These are phyloP conservation scores for Fraxinus dipetala DNA, from an alignment of 305 asterid species.

Conservation along the genomic window DNA sequence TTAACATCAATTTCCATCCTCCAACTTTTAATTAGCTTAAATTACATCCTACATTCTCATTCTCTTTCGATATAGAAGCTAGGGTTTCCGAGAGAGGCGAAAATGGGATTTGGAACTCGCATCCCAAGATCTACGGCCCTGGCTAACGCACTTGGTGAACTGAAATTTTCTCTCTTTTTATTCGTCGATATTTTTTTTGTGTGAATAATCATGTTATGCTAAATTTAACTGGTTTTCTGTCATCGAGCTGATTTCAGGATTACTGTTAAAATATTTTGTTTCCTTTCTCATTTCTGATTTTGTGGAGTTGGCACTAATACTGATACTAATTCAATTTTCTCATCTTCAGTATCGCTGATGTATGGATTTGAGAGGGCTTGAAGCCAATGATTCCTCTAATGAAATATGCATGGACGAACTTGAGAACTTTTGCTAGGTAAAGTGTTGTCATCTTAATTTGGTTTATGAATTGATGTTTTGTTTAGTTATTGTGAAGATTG, in stretches of 20 bases:
- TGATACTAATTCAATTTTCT: background rate
- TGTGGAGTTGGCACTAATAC: background rate
- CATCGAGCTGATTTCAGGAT: background rate
- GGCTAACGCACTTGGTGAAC: constrained; percentile 48
- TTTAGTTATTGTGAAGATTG: background rate
- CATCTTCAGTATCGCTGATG: background rate
- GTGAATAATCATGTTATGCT: background rate
- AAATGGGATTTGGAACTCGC: constrained; percentile 50
- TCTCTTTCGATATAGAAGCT: background rate
- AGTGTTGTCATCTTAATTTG: background rate
- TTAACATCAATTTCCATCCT: no score
- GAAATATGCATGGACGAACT: background rate
- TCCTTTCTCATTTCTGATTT: background rate
- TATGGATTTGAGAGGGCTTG: background rate
- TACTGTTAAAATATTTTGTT: background rate
- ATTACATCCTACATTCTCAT: no score
- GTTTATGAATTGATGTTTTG: background rate
- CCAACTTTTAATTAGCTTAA: no score
- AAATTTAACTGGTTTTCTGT: background rate
- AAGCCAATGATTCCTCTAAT: background rate
- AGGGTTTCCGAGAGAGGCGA: constrained; percentile 22
- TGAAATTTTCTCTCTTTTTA: background rate
- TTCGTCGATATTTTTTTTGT: background rate
- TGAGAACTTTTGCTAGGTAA: background rate
- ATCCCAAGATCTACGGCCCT: constrained; percentile 52